Evolutionary conservation across 2,329 filamentous ascomycete species (phyloP), one percentile per base, ranked within the genome.

Genomic region (Paramyrothecium roridum): DNA sequence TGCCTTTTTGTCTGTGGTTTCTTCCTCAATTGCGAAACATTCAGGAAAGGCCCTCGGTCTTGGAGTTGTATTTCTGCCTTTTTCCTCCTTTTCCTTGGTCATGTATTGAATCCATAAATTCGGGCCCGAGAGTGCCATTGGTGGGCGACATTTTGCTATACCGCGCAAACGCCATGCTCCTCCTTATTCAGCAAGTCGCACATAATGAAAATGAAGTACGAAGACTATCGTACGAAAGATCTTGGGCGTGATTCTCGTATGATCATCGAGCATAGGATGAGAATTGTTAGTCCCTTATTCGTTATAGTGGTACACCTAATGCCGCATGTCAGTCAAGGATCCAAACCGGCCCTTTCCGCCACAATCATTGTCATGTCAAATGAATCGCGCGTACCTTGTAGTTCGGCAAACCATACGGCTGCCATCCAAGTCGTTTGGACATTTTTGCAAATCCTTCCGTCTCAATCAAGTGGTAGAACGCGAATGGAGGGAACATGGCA

Each of bases 391-490:
- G 70, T 76, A 97, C 95, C 81, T 93, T 93, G 76, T 99, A 99
- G 76, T 98, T 96, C 46, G 95, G 95, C 67, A 98, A 76, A n/a
- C 95, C 95, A 63, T 82, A 91, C 56, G 90, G 84, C 58, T 88
- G 81, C 87, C 92, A 97, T 50, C 92, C 92, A 67, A 99, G 73
- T 61, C 95, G 81, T 70, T 85, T 88, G 13, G 93, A 93, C 95
- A 99, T 99, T 76, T 93, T 96, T 19, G 95, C 93, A 67, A 99
- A 99, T 0, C 95, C 95, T 69, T 99, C 95, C 0, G 95, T 98
- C 79, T 99, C 95, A 58, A 99, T 96, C 57, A 99, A 80, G 73
- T 99, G 89, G 70, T 97, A 98, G 69, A 99, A 99, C 3, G 93
- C 76, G 70, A 99, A 99, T 0, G 95, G 85, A 19, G 95, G 95